A percentile compares a stretch with the other conserved stretches of the same genome.
Conservation (phyloP, 2,329 filamentous ascomycete genomes). For the Penicillium corylophilum region DNA sequence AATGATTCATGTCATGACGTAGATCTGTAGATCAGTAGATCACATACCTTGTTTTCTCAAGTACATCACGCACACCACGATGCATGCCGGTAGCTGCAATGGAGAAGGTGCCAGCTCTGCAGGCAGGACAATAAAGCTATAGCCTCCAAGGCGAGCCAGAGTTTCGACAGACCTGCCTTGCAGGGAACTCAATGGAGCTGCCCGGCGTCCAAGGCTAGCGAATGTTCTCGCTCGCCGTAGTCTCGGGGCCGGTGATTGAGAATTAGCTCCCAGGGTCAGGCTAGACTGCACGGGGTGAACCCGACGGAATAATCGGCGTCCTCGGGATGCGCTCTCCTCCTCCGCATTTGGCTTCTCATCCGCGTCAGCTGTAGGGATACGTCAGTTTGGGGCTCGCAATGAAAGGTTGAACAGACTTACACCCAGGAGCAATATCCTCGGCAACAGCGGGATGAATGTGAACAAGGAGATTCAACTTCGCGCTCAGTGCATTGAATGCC, state of each 20-base stretch:
- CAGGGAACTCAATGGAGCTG: slow-evolving; percentile 33
- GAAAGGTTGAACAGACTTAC: slow-evolving; percentile 3
- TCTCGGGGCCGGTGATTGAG: slow-evolving; percentile 17
- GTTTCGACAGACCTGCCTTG: slow-evolving; percentile 40
- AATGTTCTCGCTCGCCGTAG: slow-evolving; percentile 44
- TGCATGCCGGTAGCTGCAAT: slow-evolving; percentile 43
- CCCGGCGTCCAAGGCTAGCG: slow-evolving; percentile 29
- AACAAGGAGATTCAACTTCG: slow-evolving; percentile 22
- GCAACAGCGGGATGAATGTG: slow-evolving; percentile 11
- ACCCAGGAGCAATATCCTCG: not conserved
- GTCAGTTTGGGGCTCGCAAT: not conserved
- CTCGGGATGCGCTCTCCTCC: slow-evolving; percentile 10
- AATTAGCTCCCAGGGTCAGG: slow-evolving; percentile 24
- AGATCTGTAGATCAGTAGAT: not conserved
- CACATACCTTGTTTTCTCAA: slow-evolving; percentile 26
- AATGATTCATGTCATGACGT: slow-evolving; percentile 10
- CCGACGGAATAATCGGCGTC: slow-evolving; percentile 26
- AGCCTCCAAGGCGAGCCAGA: slow-evolving; percentile 45
- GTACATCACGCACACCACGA: slow-evolving; percentile 43
- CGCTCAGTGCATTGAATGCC: slow-evolving; percentile 34
- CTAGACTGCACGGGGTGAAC: slow-evolving; percentile 39
- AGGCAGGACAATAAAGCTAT: slow-evolving; percentile 40
- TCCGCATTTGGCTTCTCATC: not conserved
- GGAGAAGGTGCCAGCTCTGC: slow-evolving; percentile 38
- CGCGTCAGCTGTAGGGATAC: not conserved